Base-by-base conservation (phyloP, 2,329 filamentous ascomycete genomes). In the Colletotrichum tropicale region DNA sequence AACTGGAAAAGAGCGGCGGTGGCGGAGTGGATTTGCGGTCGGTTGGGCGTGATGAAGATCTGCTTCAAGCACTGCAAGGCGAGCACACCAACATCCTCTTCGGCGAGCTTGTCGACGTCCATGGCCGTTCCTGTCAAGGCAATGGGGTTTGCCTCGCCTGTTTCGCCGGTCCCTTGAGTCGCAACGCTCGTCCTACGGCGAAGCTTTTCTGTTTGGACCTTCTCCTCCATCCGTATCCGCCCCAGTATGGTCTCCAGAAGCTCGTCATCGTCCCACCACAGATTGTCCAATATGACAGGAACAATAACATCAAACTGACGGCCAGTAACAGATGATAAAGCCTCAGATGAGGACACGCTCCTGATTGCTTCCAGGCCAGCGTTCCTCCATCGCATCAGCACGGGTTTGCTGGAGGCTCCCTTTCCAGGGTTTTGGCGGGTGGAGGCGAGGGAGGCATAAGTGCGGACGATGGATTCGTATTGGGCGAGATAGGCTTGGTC, bases 41-140 rank as follows among this genome's bases (percentile, higher is more conserved):
- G 90, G 81, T 96, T 98, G 77, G 96, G 95, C 10, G 93, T 92
- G 34, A 94, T 89, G 80, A 98, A 98, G 62, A 98, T 94, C 80
- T 94, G 93, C 84, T 96, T 95, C 71, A 99, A 87, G 81, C 96
- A 98, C 80, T 96, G 93, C 79, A 98, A 89, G 6, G 97, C 96
- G 77, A 98, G 87, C 9, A 98, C 88, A 32, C 94, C 94, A 18
- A 96, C 95, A 81, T 98, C 94, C 85, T 98, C 93, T 84, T 98
- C 96, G 3, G 95, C 96, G 76, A 97, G 87, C 83, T 94, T 95
- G 84, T 98, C 97, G 30, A 95, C 95, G 81, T 98, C 96, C 28
- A 93, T 93, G 1, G 95, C 94, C 0, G 95, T 95, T 70, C 94
- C 95, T 2, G 94, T 91, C n/a, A 95, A 91, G 28, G 94, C 94